Percentiles rank a stretch among this genome's conserved stretches.
Conservation (phyloP, 345 rosid species). For the Iberis pinnata region DNA sequence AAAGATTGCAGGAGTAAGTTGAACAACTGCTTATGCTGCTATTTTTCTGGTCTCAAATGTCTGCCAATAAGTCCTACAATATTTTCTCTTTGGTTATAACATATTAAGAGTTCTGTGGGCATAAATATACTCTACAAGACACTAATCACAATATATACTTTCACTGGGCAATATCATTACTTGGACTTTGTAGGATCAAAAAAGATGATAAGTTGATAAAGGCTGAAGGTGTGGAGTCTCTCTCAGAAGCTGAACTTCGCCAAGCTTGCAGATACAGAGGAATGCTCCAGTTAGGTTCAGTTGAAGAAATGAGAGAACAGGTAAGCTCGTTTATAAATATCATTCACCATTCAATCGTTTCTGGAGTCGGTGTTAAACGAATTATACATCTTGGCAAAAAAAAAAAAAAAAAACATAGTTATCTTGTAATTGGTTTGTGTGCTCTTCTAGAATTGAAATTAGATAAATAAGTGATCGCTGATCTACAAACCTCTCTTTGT, state of each 20-base stretch:
- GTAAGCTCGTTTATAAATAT: constrained; percentile 28
- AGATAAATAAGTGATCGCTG: background rate
- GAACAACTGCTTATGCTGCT: background rate
- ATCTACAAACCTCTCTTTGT: constrained; percentile 31
- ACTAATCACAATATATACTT: background rate
- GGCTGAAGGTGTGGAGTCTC: constrained; percentile 91
- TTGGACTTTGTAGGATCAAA: constrained; percentile 58
- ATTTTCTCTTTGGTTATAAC: constrained; percentile 1
- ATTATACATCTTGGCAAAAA: background rate
- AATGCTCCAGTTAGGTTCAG: constrained; percentile 78
- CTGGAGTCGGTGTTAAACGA: background rate
- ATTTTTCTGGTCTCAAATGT: constrained; percentile 1
- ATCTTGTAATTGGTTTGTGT: background rate
- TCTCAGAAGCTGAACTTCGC: constrained; percentile 82
- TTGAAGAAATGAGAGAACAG: constrained; percentile 93
- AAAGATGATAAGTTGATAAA: constrained; percentile 88
- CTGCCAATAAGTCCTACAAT: background rate
- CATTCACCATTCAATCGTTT: background rate
- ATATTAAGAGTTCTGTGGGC: background rate
- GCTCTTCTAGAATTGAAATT: background rate
- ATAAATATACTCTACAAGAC: background rate
- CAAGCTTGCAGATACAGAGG: constrained; percentile 97
- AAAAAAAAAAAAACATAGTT: background rate
- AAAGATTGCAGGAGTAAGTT: constrained; percentile 78
- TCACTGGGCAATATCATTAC: background rate